These are phyloP conservation scores for Trypanosoma avium DNA, from an alignment of 208 protist species.

Conservation along the genomic window DNA sequence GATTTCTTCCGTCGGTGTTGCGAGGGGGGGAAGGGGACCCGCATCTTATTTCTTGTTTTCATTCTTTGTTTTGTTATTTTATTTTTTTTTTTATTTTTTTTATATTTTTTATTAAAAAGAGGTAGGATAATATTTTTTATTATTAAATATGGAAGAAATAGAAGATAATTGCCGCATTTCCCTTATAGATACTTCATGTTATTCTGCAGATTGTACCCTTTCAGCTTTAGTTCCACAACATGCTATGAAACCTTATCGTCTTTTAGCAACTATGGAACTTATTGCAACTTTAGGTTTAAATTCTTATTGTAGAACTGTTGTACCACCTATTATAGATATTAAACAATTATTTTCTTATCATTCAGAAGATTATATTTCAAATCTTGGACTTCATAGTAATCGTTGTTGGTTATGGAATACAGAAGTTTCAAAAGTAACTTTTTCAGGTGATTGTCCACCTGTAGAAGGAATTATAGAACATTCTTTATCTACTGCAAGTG, in stretches of 20 bases:
- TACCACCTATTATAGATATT: slow-evolving; percentile 73
- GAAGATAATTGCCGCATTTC: slow-evolving; percentile 36
- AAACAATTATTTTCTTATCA: slow-evolving; percentile 70
- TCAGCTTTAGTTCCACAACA: slow-evolving; percentile 85
- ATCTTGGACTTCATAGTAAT: slow-evolving; percentile 83
- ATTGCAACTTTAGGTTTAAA: slow-evolving; percentile 58
- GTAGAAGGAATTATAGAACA: slow-evolving; percentile 88
- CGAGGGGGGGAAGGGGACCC: neutral
- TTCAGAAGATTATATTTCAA: slow-evolving; percentile 74
- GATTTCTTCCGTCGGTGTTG: neutral
- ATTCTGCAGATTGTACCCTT: slow-evolving; percentile 85
- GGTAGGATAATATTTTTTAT: neutral
- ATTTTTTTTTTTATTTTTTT: neutral
- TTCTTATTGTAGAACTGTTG: slow-evolving; percentile 58
- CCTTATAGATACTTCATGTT: slow-evolving; percentile 79
- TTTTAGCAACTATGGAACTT: slow-evolving; percentile 84
- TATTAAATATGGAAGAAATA: neutral
- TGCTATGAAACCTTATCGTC: slow-evolving; percentile 90
- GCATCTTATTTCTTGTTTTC: slow-evolving; percentile 1
- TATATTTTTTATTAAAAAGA: neutral
- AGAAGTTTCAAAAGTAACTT: slow-evolving; percentile 75
- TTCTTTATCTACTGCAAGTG: slow-evolving; percentile 79
- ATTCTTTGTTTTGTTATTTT: neutral
- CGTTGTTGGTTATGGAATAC: slow-evolving; percentile 85
- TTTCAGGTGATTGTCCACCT: slow-evolving; percentile 88